Base-by-base conservation (phyloP, 2,329 filamentous ascomycete genomes). In the Sclerotinia trifoliorum region DNA sequence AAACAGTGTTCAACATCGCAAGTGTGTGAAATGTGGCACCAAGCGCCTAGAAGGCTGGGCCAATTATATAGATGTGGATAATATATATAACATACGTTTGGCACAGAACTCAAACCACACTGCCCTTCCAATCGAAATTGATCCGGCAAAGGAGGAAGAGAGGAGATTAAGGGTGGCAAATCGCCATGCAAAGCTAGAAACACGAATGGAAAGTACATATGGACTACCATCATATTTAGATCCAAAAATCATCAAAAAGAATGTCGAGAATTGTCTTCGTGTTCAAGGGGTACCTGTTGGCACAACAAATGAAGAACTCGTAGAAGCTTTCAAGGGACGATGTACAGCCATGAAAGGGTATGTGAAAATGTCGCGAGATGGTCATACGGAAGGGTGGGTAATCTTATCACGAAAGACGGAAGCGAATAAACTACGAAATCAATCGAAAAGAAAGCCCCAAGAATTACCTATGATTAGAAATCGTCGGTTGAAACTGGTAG, bases 311-410 rank as follows among this genome's bases (percentile, higher is more conserved):
- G 55, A 61, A 35, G 65, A 67, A 5, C 39, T 67, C 0, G 8
- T 67, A 15, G 56, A 61, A 26, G 55, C 35, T 52, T 67, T 67
- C 56, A 32, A 44, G 13, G 56, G 55, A 26, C 21, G 13, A 19
- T 67, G 26, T 35, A 24, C 46, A 49, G 54, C 65, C 56, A 44
- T 67, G 6, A 67, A 67, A 35, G 55, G 35, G 24, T 62, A 54
- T 10, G 48, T 67, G 7, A 29, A 39, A 13, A 3, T 17, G n/a
- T 8, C 32, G n/a, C 5, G 2, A n/a, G 2, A 0, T 1, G 32
- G 29, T 10, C 1, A 3, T 7, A n/a, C 7, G n/a, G 10, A 29
- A 6, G 64, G 42, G n/a, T 49, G 8, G 15, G 11, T 62, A 24
- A 51, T 62, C 32, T 51, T 62, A 5, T 51, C 60, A 26, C 29